A percentile compares a stretch with the other conserved stretches of the same genome.
Evolutionary conservation across 768 basidiomycete species (phyloP).

Genomic region (Lentinula sp.): DNA sequence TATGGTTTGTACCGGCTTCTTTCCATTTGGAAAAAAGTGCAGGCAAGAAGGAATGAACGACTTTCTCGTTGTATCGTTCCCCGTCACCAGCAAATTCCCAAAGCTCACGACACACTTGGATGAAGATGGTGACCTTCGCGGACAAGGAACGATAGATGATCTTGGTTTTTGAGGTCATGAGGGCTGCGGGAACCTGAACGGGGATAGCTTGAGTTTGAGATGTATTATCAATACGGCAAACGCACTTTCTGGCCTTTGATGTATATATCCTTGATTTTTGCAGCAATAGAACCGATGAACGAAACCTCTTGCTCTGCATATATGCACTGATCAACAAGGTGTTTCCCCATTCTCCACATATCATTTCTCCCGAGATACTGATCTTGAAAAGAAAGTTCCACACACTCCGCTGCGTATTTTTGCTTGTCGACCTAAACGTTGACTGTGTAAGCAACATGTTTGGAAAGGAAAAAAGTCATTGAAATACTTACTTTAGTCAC

Average conservation of each 20-base stretch:
- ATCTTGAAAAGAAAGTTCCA: conserved; percentile 91
- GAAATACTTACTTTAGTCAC: conserved; percentile 52
- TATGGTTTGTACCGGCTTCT: conserved; percentile 83
- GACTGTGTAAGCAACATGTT: conserved; percentile 7
- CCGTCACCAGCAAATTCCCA: conserved; percentile 98
- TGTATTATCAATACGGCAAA: not conserved
- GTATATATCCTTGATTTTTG: conserved; percentile 78
- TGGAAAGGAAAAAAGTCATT: not conserved
- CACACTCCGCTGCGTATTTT: conserved; percentile 59
- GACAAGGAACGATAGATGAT: conserved; percentile 86
- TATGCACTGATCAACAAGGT: conserved; percentile 74
- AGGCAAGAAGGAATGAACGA: conserved; percentile 95
- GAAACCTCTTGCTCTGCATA: conserved; percentile 80
- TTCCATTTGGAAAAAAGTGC: conserved; percentile 83
- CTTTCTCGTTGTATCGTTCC: conserved; percentile 93
- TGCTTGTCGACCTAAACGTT: conserved; percentile 57
- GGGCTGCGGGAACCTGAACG: conserved; percentile 73
- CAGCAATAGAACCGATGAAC: conserved; percentile 78
- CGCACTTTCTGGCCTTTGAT: conserved; percentile 61
- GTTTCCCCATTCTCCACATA: conserved; percentile 91
- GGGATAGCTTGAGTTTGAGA: not conserved
- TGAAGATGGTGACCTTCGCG: conserved; percentile 88
- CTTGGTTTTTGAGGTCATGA: conserved; percentile 78
- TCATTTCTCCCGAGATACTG: conserved; percentile 95
- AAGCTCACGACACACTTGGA: conserved; percentile 92